These are phyloP conservation scores for Poa annua DNA, from an alignment of 176 grass and related monocot species.

Conservation along the genomic window DNA sequence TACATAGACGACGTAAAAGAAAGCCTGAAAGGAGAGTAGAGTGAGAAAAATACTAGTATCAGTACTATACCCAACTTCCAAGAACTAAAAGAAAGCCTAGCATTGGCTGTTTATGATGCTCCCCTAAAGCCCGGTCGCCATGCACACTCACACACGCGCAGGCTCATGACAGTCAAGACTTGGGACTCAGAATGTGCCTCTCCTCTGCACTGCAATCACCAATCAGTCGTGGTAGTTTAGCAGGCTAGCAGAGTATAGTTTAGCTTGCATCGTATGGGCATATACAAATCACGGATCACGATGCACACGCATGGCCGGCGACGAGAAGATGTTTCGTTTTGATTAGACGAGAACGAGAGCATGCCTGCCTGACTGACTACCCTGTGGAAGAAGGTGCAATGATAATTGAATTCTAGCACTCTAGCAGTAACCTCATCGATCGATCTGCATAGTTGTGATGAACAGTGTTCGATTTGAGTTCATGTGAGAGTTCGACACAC, in stretches of 20 bases:
- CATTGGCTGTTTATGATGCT: constrained; percentile 22
- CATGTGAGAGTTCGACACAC: neutral
- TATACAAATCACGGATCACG: constrained; percentile 4
- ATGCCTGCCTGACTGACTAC: neutral
- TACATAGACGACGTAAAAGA: neutral
- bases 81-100: neutral
- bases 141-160: neutral
- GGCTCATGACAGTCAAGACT: neutral
- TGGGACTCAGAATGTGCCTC: neutral
- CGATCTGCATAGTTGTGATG: constrained; percentile 15
- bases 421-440: neutral
- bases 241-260: neutral
- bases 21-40: neutral
- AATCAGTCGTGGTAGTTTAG: neutral
- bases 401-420: neutral
- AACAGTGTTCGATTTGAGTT: constrained; percentile 15
- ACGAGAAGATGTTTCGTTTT: neutral
- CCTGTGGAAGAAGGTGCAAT: neutral
- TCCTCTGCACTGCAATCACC: neutral
- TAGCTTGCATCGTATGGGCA: too few relatives aligned
- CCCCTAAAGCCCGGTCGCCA: constrained; percentile 36
- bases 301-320: neutral
- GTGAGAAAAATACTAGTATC: neutral
- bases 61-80: neutral
- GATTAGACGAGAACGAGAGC: constrained; percentile 11